These are phyloP conservation scores for Albugo candida DNA, from an alignment of 352 stramenopile species.

Conservation along the genomic window DNA sequence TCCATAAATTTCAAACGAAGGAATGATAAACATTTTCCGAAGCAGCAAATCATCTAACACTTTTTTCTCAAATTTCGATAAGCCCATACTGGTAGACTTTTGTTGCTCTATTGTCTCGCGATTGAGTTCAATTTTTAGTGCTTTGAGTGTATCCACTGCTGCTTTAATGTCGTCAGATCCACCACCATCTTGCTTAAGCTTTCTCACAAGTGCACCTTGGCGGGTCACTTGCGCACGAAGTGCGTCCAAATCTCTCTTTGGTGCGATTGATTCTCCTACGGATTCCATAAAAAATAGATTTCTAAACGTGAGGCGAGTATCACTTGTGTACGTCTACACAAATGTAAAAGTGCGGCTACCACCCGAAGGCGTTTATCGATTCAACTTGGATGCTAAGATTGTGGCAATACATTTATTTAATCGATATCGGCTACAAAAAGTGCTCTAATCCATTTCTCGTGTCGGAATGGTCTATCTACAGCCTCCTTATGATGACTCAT, in stretches of 20 bases:
- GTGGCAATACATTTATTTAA: too few relatives aligned
- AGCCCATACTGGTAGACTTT: conserved; percentile 29
- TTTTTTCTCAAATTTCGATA: conserved; percentile 71
- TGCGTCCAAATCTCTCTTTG: conserved; percentile 65
- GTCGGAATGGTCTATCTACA: too few relatives aligned
- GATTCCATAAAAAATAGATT: too few relatives aligned
- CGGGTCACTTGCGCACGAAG: conserved; percentile 89
- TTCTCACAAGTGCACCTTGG: conserved; percentile 86
- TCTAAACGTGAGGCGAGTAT: too few relatives aligned
- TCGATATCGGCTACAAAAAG: too few relatives aligned
- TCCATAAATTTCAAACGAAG: conserved; percentile 98
- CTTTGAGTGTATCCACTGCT: conserved; percentile 86
- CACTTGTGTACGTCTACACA: too few relatives aligned
- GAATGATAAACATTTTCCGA: conserved; percentile 98
- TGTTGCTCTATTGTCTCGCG: conserved; percentile 48
- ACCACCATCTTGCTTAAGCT: conserved; percentile 93
- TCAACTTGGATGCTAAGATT: too few relatives aligned
- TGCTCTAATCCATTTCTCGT: too few relatives aligned
- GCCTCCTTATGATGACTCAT: conserved; percentile 5
- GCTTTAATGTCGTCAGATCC: conserved; percentile 72
- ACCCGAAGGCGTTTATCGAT: too few relatives aligned
- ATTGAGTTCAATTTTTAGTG: conserved; percentile 82
- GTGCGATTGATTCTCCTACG: too few relatives aligned
- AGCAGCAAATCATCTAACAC: conserved; percentile 95
- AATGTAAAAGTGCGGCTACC: too few relatives aligned